A percentile compares a stretch with the other conserved stretches of the same genome.
Evolutionary conservation across 2,329 filamentous ascomycete genomes (phyloP).

Genomic region (Ophiostoma populinum): DNA sequence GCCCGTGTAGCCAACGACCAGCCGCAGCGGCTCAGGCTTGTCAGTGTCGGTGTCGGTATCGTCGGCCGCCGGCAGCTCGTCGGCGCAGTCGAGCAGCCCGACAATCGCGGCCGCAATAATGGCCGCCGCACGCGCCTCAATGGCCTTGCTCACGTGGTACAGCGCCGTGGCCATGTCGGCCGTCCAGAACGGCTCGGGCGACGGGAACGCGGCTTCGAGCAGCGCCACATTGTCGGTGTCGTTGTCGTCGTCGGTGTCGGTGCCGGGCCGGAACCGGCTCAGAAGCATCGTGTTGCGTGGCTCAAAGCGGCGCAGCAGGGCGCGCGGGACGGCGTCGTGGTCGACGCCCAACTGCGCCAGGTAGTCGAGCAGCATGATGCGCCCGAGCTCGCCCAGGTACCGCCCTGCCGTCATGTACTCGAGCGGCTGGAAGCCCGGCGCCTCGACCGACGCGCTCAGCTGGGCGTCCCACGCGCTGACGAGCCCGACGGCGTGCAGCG

Average conservation of each 20-base stretch:
- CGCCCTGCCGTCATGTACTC: constrained; percentile 73
- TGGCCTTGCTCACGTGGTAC: constrained; percentile 49
- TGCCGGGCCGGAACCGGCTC: constrained; percentile 49
- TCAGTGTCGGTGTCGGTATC: neutral
- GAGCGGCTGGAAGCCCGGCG: constrained; percentile 62
- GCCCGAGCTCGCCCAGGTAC: constrained; percentile 61
- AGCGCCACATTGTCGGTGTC: constrained; percentile 24
- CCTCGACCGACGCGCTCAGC: constrained; percentile 49
- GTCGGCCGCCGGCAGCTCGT: constrained; percentile 36
- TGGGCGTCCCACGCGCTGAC: constrained; percentile 54
- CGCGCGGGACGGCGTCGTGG: constrained; percentile 31
- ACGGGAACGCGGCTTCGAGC: constrained; percentile 36
- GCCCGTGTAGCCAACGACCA: constrained; percentile 65
- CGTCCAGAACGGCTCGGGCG: constrained; percentile 40
- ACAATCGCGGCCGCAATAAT: constrained; percentile 58
- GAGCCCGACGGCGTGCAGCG: constrained; percentile 43
- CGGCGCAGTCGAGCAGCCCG: constrained; percentile 50
- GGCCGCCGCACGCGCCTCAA: constrained; percentile 55
- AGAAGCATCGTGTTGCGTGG: constrained; percentile 53
- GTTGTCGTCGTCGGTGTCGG: too few species aligned
- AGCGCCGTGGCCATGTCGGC: constrained; percentile 39
- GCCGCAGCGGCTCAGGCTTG: constrained; percentile 22
- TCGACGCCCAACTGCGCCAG: constrained; percentile 27
- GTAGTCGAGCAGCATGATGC: constrained; percentile 52
- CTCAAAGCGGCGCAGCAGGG: constrained; percentile 39